Evolutionary conservation across 768 basidiomycete species (phyloP).

Genomic region (Tricholoma saponaceum): DNA sequence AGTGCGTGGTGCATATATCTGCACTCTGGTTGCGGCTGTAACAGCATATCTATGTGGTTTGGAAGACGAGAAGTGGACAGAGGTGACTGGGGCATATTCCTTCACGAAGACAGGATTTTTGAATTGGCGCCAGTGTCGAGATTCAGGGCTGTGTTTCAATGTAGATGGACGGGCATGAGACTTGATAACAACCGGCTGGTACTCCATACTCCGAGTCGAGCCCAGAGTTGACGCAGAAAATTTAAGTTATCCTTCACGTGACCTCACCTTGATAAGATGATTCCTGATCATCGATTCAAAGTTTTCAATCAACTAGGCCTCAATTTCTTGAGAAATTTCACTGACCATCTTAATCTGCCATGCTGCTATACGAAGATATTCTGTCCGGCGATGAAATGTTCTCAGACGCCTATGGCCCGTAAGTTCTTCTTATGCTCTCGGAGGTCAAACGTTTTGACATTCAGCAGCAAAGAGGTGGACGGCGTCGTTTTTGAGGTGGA

Average conservation of each 20-base stretch:
- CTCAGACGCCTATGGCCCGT: constrained; percentile 91
- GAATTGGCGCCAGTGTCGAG: constrained; percentile 83
- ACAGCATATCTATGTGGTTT: constrained; percentile 95
- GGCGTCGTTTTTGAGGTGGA: constrained; percentile 85
- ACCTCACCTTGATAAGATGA: constrained; percentile 7
- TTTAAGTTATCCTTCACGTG: constrained; percentile 13
- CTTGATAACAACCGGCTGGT: constrained; percentile 72
- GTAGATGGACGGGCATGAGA: constrained; percentile 49
- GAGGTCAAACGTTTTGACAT: constrained; percentile 6
- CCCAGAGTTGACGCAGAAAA: no score
- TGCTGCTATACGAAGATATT: constrained; percentile 75
- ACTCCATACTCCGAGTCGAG: constrained; percentile 69
- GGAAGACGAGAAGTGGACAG: constrained; percentile 83
- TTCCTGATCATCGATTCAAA: no score
- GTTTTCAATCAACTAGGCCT: no score
- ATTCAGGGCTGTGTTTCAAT: constrained; percentile 66
- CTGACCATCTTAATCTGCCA: constrained; percentile 27
- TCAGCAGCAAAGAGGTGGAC: constrained; percentile 67
- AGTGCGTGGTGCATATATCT: constrained; percentile 94
- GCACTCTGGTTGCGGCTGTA: constrained; percentile 88
- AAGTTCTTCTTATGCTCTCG: constrained; percentile 22
- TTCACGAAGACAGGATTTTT: constrained; percentile 92
- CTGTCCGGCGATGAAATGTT: constrained; percentile 87
- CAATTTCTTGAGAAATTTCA: constrained; percentile 12
- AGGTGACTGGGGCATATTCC: constrained; percentile 94